Conservation (phyloP, 371 early-diverging fungal species). For the Mortierella sp. region DNA sequence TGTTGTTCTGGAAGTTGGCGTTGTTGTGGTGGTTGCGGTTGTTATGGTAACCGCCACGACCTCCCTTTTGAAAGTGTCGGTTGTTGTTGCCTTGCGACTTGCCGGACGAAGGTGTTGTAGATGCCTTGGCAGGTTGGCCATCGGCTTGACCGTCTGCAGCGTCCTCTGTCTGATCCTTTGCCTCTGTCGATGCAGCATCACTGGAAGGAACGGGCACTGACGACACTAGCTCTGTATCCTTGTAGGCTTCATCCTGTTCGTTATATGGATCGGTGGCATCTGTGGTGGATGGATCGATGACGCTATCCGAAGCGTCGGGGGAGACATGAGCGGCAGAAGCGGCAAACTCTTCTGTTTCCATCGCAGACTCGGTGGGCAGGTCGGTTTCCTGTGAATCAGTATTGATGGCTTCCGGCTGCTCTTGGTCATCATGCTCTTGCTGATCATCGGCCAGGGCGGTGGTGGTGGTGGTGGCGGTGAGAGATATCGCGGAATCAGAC, state of each 20-base stretch:
- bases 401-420: neutral
- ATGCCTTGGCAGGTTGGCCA: constrained; percentile 6
- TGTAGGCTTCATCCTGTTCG: constrained; percentile 22
- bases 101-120: neutral
- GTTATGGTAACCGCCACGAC: constrained; percentile 26
- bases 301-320: constrained; percentile 2
- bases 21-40: constrained; percentile 12
- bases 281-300: neutral
- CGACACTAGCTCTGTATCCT: constrained; percentile 29
- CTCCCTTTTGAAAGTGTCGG: constrained; percentile 20
- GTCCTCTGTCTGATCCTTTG: neutral
- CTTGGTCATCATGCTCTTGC: neutral
- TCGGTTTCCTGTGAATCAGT: constrained; percentile 3
- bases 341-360: constrained; percentile 13
- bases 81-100: constrained; percentile 14
- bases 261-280: constrained; percentile 25
- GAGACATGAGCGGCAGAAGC: constrained; percentile 1
- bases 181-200: neutral
- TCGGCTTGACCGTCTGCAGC: constrained; percentile 1
- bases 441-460: neutral
- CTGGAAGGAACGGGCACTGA: constrained; percentile 16
- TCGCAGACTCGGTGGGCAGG: constrained; percentile 6
- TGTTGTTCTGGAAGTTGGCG: constrained; percentile 15
- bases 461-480: neutral
- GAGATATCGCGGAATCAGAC: constrained; percentile 20